Conservation (phyloP, 2,329 filamentous ascomycete species). For the Hypoxylon sp. region DNA sequence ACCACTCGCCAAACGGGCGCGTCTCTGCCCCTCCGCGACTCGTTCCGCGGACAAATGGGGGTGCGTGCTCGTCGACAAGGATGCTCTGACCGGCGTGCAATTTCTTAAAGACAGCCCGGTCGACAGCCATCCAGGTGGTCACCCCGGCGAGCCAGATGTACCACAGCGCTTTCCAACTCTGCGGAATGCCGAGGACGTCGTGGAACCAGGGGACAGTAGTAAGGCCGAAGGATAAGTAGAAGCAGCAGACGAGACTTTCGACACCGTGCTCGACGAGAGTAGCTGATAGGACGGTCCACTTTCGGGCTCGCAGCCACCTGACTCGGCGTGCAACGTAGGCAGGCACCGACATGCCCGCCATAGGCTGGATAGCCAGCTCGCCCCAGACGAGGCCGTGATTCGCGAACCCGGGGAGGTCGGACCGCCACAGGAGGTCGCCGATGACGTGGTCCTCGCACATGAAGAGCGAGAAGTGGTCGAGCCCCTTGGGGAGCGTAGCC, state of each 20-base stretch:
- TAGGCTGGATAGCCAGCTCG: conserved; percentile 89
- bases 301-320: conserved; percentile 90
- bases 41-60: conserved; percentile 70
- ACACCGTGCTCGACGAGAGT: conserved; percentile 93
- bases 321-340: conserved; percentile 84
- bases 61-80: conserved; percentile 75
- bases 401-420: conserved; percentile 67
- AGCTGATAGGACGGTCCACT: conserved; percentile 89
- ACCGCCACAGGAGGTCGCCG: conserved; percentile 87
- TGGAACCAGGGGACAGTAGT: conserved; percentile 75
- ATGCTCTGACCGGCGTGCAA: conserved; percentile 78
- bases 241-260: conserved; percentile 83
- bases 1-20: conserved; percentile 73
- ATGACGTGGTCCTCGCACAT: conserved; percentile 99
- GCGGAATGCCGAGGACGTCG: conserved; percentile 59
- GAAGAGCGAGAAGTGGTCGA: conserved; percentile 93
- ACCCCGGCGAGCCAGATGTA: conserved; percentile 73
- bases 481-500: conserved; percentile 64
- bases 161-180: conserved; percentile 73
- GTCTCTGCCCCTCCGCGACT: conserved; percentile 51
- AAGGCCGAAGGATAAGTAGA: conserved; percentile 79
- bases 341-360: conserved; percentile 77
- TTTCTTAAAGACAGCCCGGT: conserved; percentile 75
- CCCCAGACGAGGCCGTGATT: conserved; percentile 88
- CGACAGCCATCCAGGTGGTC: conserved; percentile 74